phyloP scores from a whole-genome alignment of 805 yeast genomes.

The Tetrapisispora arboricola region DNA sequence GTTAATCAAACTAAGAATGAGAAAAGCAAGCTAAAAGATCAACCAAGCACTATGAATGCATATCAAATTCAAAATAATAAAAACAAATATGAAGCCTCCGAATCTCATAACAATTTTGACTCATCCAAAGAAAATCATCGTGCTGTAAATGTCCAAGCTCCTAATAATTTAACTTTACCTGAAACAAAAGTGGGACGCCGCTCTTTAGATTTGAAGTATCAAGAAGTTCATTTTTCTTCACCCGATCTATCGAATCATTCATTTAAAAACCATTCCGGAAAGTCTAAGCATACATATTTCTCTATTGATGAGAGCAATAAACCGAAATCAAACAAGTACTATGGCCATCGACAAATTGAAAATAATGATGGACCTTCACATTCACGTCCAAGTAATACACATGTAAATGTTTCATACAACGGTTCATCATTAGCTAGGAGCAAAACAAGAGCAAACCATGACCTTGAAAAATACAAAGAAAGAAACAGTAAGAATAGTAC shows the following conservation, averaged over 20 bases:
- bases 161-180: background rate
- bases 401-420: background rate
- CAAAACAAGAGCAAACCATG: constrained; percentile 5
- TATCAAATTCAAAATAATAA: background rate
- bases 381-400: background rate
- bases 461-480: constrained; percentile 8
- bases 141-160: no score
- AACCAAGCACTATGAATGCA: background rate
- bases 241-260: background rate
- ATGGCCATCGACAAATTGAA: background rate
- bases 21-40: no score
- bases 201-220: constrained; percentile 22
- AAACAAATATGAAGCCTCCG: background rate
- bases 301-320: background rate
- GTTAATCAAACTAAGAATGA: background rate
- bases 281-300: background rate
- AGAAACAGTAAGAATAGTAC: background rate
- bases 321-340: background rate
- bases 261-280: background rate
- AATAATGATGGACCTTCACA: background rate
- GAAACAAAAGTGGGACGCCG: constrained; percentile 1
- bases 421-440: background rate
- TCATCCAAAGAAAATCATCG: background rate
- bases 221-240: constrained; percentile 13
- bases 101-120: background rate